Conservation (phyloP, 139 green algal genomes). For the Coelastrella sp. region DNA sequence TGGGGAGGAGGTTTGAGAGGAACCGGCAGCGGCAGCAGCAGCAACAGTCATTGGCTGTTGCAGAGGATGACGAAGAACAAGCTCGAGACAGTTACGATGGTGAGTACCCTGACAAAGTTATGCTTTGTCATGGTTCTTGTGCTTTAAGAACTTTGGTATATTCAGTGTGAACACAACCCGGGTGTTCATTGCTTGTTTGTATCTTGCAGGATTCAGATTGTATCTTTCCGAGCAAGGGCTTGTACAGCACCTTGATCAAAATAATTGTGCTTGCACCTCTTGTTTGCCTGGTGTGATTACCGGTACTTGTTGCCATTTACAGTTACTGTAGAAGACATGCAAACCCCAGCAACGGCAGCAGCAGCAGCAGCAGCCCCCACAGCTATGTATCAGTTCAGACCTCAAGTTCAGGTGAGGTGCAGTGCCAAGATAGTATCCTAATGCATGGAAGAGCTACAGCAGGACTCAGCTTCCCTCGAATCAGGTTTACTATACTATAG, state of each 20-base stretch:
- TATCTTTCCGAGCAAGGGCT: too few relatives aligned
- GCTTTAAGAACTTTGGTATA: too few relatives aligned
- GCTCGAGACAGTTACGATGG: not conserved
- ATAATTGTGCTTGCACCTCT: too few relatives aligned
- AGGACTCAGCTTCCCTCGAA: too few relatives aligned
- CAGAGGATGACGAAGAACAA: not conserved
- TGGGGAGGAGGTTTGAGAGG: not conserved
- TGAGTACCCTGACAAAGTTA: not conserved
- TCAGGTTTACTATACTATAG: too few relatives aligned
- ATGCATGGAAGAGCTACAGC: too few relatives aligned
- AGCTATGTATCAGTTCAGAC: conserved; percentile 45
- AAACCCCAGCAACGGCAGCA: not conserved
- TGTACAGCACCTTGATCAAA: too few relatives aligned
- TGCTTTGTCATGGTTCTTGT: too few relatives aligned
- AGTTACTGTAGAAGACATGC: not conserved
- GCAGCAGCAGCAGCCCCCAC: not conserved
- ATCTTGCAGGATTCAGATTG: too few relatives aligned
- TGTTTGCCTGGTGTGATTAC: too few relatives aligned
- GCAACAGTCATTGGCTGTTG: not conserved
- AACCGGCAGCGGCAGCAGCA: not conserved
- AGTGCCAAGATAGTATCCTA: not conserved
- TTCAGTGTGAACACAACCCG: too few relatives aligned
- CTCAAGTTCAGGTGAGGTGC: conserved; percentile 39
- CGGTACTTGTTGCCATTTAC: not conserved
- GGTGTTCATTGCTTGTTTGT: too few relatives aligned